Conservation (phyloP, 306 rosid species). For the Vigna trinervia region DNA sequence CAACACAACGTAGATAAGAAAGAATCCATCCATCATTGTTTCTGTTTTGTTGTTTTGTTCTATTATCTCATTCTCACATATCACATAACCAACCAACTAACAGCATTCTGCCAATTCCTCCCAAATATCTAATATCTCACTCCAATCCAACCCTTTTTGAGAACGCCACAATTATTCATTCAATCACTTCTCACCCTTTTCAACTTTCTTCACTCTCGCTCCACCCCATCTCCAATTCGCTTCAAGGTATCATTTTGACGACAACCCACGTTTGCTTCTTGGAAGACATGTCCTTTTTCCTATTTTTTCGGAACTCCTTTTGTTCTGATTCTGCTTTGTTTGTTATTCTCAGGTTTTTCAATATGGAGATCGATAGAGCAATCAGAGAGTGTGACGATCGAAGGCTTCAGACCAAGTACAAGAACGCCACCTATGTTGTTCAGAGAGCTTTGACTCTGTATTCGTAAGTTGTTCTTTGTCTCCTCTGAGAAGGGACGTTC, state of each 20-base stretch:
- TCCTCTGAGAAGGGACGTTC: background rate
- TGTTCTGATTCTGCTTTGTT: constrained; percentile 24
- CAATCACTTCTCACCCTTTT: background rate
- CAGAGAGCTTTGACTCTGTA: constrained; percentile 87
- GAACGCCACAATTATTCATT: constrained; percentile 20
- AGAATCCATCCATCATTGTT: background rate
- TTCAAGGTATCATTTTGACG: constrained; percentile 21
- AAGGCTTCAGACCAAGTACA: constrained; percentile 91
- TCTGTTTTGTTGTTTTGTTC: background rate
- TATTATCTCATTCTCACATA: background rate
- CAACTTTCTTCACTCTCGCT: background rate
- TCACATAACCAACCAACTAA: constrained; percentile 44
- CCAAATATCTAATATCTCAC: constrained; percentile 33
- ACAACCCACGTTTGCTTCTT: constrained; percentile 49
- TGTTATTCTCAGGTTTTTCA: constrained; percentile 29
- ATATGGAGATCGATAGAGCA: constrained; percentile 94
- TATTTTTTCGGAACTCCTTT: constrained; percentile 41
- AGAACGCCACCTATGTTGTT: constrained; percentile 83
- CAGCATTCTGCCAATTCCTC: constrained; percentile 42
- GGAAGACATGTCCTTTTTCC: background rate
- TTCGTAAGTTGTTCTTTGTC: constrained; percentile 68
- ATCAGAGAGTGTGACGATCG: constrained; percentile 79
- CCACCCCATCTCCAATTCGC: constrained; percentile 16
- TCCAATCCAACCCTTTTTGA: constrained; percentile 35
- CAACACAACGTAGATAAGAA: background rate